Evolutionary conservation across 257 asterid genomes (phyloP).

Genomic region (Solanum bulbocastanum): DNA sequence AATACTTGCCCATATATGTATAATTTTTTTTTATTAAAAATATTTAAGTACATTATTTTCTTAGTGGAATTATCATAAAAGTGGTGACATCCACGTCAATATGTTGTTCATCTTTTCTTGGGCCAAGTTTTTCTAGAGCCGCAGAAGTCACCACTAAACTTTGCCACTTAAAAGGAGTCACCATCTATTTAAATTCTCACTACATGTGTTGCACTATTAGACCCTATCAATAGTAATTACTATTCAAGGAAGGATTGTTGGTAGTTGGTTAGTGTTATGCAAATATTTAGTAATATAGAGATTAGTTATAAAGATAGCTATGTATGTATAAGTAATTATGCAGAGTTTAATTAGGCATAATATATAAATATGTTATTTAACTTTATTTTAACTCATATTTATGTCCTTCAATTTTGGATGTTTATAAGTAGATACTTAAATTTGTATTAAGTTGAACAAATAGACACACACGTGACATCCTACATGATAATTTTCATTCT

Average conservation of each 20-base stretch:
- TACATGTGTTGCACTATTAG: background rate
- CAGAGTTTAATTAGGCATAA: no score
- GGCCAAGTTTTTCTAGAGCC: background rate
- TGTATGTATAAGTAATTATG: no score
- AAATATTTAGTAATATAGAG: background rate
- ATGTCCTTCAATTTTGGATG: background rate
- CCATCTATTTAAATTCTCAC: background rate
- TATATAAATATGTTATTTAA: no score
- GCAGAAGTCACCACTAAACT: background rate
- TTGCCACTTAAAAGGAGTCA: background rate
- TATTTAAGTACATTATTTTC: background rate
- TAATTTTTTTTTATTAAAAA: background rate
- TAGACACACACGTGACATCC: no score
- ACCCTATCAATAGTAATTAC: background rate
- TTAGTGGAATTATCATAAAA: constrained; percentile 3
- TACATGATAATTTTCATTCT: background rate
- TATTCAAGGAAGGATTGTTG: background rate
- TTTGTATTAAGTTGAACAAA: background rate
- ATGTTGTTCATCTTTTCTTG: background rate
- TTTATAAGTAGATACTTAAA: no score
- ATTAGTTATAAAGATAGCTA: no score
- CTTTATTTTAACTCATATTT: no score
- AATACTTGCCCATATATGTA: background rate
- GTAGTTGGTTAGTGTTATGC: background rate
- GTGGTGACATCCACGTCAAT: constrained; percentile 24